These are phyloP conservation scores for Lasiodiplodia sp. DNA, from an alignment of 2,329 filamentous ascomycete genomes.

Conservation along the genomic window DNA sequence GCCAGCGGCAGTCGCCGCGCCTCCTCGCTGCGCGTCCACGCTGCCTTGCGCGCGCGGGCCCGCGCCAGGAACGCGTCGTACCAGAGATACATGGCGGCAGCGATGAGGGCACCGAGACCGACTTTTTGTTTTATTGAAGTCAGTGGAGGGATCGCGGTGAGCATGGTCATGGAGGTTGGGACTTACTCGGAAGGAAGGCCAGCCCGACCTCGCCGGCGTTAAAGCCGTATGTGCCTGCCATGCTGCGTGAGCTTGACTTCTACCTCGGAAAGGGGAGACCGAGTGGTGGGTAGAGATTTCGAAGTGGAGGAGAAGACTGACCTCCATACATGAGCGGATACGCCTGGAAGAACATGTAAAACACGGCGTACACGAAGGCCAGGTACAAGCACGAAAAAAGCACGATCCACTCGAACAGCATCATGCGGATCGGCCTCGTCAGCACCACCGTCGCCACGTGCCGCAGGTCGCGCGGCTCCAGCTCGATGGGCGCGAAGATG, in stretches of 20 bases:
- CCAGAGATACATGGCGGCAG: constrained; percentile 66
- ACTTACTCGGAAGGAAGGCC: constrained; percentile 66
- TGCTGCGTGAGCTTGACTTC: background rate
- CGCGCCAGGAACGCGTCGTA: constrained; percentile 69
- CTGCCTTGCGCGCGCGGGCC: constrained; percentile 55
- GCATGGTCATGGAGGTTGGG: background rate
- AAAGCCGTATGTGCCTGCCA: constrained; percentile 64
- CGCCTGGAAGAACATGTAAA: constrained; percentile 79
- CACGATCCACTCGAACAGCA: constrained; percentile 76
- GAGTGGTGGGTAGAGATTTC: background rate
- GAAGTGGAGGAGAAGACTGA: background rate
- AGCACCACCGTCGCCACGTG: constrained; percentile 74
- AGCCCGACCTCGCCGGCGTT: constrained; percentile 70
- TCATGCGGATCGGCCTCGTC: constrained; percentile 75
- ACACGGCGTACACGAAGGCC: constrained; percentile 67
- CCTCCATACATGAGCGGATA: constrained; percentile 71
- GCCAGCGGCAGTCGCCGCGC: constrained; percentile 75
- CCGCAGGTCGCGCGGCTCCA: constrained; percentile 64
- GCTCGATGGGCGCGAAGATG: constrained; percentile 67
- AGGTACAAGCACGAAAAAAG: constrained; percentile 74
- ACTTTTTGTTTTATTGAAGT: constrained; percentile 44
- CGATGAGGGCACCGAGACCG: constrained; percentile 66
- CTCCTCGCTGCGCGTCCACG: constrained; percentile 70
- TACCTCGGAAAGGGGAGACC: constrained; percentile 20
- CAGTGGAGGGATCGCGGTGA: constrained; percentile 32